Conservation (phyloP, 495 filamentous ascomycete species). For the Penicillium paradoxum region DNA sequence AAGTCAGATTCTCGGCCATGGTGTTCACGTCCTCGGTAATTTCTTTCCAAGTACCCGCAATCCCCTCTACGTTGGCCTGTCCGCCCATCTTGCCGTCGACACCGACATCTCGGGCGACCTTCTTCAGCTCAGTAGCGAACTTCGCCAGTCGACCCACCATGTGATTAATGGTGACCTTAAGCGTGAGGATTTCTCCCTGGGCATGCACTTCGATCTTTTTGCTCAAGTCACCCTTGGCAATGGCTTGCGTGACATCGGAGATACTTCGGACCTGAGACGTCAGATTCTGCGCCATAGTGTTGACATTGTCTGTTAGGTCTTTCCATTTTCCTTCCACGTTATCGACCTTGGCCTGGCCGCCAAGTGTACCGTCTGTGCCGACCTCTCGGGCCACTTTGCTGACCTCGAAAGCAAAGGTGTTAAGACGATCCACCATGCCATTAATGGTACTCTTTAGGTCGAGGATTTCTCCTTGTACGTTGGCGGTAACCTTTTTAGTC, state of each 20-base stretch:
- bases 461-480: conserved; percentile 93
- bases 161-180: conserved; percentile 98
- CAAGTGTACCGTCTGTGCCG: conserved; percentile 93
- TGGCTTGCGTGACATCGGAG: conserved; percentile 94
- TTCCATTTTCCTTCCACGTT: conserved; percentile 99
- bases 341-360: conserved; percentile 92
- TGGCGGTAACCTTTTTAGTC: conserved; percentile 91
- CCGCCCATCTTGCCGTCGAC: conserved; percentile 99
- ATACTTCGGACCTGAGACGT: conserved; percentile 95
- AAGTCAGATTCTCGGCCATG: conserved; percentile 97
- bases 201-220: conserved; percentile 95
- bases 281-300: conserved; percentile 90
- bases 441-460: conserved; percentile 98
- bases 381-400: conserved; percentile 98
- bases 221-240: conserved; percentile 90
- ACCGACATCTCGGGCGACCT: conserved; percentile 93
- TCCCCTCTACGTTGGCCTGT: conserved; percentile 90
- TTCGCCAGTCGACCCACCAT: conserved; percentile 96
- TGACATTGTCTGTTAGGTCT: conserved; percentile 88
- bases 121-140: conserved; percentile 95
- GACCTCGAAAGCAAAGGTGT: conserved; percentile 96
- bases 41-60: conserved; percentile 95
- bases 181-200: conserved; percentile 86
- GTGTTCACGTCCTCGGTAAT: conserved; percentile 98
- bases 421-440: conserved; percentile 96